A percentile compares a stretch with the other conserved stretches of the same genome.
These are phyloP conservation scores for Aspergillus thermomutatus DNA, from an alignment of 2,329 filamentous ascomycete species.

Conservation along the genomic window DNA sequence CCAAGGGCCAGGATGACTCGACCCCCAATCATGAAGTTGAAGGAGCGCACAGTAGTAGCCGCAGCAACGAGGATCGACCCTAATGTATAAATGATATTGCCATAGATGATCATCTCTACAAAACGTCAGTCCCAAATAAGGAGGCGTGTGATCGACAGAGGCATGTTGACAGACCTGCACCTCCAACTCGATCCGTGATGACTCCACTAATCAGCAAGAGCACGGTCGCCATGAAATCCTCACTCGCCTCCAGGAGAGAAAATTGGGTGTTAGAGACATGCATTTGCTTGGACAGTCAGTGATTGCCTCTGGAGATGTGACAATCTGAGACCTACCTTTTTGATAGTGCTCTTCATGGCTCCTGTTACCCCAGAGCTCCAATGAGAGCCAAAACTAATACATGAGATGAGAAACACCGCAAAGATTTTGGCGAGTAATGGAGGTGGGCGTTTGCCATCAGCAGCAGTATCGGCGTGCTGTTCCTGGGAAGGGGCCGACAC, in stretches of 20 bases:
- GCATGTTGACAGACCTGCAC: constrained; percentile 43
- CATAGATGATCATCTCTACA: constrained; percentile 54
- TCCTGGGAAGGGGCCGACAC: not conserved
- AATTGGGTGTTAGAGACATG: constrained; percentile 60
- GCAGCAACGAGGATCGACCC: constrained; percentile 59
- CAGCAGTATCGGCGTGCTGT: not conserved
- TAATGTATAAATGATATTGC: constrained; percentile 58
- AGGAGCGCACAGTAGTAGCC: constrained; percentile 55
- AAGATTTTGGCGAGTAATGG: constrained; percentile 35
- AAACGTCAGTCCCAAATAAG: not conserved
- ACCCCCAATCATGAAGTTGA: constrained; percentile 59
- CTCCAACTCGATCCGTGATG: constrained; percentile 57
- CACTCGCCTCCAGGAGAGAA: constrained; percentile 57
- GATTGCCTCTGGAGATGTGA: not conserved
- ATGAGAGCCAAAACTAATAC: constrained; percentile 57
- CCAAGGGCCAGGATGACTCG: constrained; percentile 55
- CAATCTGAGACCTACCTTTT: constrained; percentile 43
- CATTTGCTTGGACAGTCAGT: constrained; percentile 39
- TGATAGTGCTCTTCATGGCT: constrained; percentile 60
- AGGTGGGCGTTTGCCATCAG: constrained; percentile 19
- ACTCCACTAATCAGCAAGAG: constrained; percentile 55
- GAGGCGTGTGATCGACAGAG: not conserved
- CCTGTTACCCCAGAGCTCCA: constrained; percentile 61
- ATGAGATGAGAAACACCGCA: constrained; percentile 43
- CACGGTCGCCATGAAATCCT: constrained; percentile 60